Conservation (phyloP, 2,329 filamentous ascomycete species). For the Trichoderma citrinoviride region DNA sequence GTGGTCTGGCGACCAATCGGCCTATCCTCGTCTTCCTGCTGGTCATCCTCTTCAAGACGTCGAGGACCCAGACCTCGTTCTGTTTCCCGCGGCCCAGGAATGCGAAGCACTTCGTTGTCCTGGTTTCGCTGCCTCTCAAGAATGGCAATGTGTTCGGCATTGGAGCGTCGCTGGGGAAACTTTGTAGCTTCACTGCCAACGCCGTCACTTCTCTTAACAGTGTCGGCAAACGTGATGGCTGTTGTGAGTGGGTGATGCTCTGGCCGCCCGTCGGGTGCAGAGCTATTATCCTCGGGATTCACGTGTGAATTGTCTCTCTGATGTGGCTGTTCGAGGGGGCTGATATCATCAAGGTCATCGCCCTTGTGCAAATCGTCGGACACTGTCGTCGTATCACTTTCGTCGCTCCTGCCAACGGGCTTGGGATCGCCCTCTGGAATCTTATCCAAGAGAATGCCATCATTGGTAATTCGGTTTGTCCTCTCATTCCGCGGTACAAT, state of each 20-base stretch:
- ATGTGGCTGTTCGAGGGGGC: slow-evolving; percentile 10
- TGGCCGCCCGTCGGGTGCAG: neutral
- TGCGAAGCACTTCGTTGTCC: slow-evolving; percentile 73
- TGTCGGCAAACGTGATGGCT: slow-evolving; percentile 65
- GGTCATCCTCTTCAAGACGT: slow-evolving; percentile 44
- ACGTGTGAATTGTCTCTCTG: neutral
- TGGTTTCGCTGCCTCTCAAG: slow-evolving; percentile 78
- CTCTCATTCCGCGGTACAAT: slow-evolving; percentile 60
- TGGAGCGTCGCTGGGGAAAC: slow-evolving; percentile 50
- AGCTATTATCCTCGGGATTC: neutral
- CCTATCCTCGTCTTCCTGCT: slow-evolving; percentile 38
- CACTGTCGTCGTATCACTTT: slow-evolving; percentile 39
- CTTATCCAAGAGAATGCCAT: slow-evolving; percentile 52
- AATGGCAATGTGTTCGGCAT: slow-evolving; percentile 84
- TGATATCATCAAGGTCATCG: slow-evolving; percentile 2
- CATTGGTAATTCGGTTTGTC: slow-evolving; percentile 58
- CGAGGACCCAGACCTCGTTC: slow-evolving; percentile 75
- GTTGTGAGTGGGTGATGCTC: slow-evolving; percentile 22
- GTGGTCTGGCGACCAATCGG: slow-evolving; percentile 29
- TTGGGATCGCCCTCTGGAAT: slow-evolving; percentile 35
- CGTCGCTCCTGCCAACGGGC: slow-evolving; percentile 32
- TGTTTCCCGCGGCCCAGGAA: slow-evolving; percentile 87
- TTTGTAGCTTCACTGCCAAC: slow-evolving; percentile 48
- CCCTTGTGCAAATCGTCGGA: slow-evolving; percentile 31
- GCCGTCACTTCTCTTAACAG: slow-evolving; percentile 59